A percentile compares a stretch with the other conserved stretches of the same genome.
These are phyloP conservation scores for Russula brevipes DNA, from an alignment of 768 basidiomycete genomes.

Conservation along the genomic window DNA sequence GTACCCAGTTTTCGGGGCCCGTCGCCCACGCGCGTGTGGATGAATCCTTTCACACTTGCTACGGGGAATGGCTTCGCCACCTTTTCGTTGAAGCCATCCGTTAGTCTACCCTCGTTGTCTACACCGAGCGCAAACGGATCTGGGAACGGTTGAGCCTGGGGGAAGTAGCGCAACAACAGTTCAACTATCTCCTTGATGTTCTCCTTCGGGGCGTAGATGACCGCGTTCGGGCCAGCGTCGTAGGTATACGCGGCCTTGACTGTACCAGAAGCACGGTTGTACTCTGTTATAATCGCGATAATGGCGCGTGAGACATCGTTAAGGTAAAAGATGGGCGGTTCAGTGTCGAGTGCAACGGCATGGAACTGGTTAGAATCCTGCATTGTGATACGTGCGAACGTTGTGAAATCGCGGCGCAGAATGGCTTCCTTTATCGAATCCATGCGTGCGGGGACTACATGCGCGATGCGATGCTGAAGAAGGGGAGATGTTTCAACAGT, in stretches of 20 bases:
- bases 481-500: constrained; percentile 90
- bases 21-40: constrained; percentile 90
- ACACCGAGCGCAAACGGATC: constrained; percentile 58
- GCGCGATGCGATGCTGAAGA: constrained; percentile 80
- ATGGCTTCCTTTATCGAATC: constrained; percentile 76
- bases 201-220: constrained; percentile 81
- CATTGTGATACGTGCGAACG: constrained; percentile 92
- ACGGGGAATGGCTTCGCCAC: constrained; percentile 69
- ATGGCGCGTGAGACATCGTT: constrained; percentile 96
- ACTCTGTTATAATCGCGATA: constrained; percentile 84
- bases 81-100: constrained; percentile 69
- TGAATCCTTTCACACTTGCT: constrained; percentile 82
- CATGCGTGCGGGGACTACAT: constrained; percentile 90
- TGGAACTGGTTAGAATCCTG: constrained; percentile 98
- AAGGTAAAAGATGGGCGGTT: constrained; percentile 98
- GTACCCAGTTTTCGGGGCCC: constrained; percentile 69
- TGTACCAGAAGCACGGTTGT: constrained; percentile 74
- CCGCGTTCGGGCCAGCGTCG: constrained; percentile 97
- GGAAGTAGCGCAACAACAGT: constrained; percentile 81
- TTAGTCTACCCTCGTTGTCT: constrained; percentile 45
- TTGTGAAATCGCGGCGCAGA: constrained; percentile 69
- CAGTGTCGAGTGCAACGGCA: constrained; percentile 93
- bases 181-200: constrained; percentile 75
- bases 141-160: constrained; percentile 69
- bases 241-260: constrained; percentile 96